Evolutionary conservation across 305 asterid species (phyloP).

Genomic region (Nicotiana rustica): DNA sequence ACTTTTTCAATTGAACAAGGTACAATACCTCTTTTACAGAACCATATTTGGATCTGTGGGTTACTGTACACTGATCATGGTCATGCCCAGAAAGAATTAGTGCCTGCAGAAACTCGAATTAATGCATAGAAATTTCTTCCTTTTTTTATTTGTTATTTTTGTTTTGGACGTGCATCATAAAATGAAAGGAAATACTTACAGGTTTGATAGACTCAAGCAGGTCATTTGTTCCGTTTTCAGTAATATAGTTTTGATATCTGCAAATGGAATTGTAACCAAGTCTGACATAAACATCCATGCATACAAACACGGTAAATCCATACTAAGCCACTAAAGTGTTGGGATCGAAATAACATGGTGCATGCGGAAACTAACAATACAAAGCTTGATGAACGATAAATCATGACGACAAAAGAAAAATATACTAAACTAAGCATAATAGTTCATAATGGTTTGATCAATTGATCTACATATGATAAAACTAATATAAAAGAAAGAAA

Average conservation of each 20-base stretch:
- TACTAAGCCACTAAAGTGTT: conserved; percentile 30
- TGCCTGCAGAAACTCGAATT: conserved; percentile 58
- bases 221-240: conserved; percentile 57
- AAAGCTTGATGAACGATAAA: too few relatives aligned
- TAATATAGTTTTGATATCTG: conserved; percentile 93
- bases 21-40: conserved; percentile 72
- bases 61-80: conserved; percentile 92
- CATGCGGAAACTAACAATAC: too few relatives aligned
- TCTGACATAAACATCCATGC: conserved; percentile 24
- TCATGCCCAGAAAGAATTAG: conserved; percentile 96
- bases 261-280: conserved; percentile 34
- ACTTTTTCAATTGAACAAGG: conserved; percentile 9
- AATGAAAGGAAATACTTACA: conserved; percentile 55
- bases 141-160: neutral
- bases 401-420: too few relatives aligned
- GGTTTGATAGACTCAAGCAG: conserved; percentile 77
- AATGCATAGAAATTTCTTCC: conserved; percentile 28
- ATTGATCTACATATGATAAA: too few relatives aligned
- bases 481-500: too few relatives aligned
- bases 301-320: conserved; percentile 31
- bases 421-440: too few relatives aligned
- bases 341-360: too few relatives aligned
- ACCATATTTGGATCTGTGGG: conserved; percentile 63
- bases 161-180: conserved; percentile 36
- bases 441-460: too few relatives aligned